phyloP scores from a whole-genome alignment of 2,329 filamentous ascomycete species.

The Aspergillus ustus region DNA sequence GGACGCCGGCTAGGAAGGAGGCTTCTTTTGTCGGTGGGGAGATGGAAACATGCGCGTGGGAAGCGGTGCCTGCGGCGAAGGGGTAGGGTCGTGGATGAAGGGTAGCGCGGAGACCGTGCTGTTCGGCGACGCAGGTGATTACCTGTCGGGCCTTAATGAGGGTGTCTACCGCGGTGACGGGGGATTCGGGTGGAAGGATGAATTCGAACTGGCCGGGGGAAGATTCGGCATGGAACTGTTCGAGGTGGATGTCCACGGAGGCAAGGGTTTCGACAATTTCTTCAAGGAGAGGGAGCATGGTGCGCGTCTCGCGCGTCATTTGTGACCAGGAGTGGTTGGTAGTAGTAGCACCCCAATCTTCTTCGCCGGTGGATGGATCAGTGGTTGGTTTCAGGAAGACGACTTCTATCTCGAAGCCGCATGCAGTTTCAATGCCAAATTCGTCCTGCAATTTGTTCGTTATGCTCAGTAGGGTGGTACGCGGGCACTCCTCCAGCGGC shows the following conservation, averaged over 20 bases:
- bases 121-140: conserved; percentile 66
- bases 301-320: conserved; percentile 64
- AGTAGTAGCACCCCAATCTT: conserved; percentile 53
- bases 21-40: conserved; percentile 56
- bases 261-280: conserved; percentile 67
- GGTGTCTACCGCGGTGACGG: conserved; percentile 71
- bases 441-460: conserved; percentile 59
- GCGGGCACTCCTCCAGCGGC: conserved; percentile 64
- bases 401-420: conserved; percentile 85
- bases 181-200: conserved; percentile 65
- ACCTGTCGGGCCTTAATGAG: conserved; percentile 73
- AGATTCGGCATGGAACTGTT: conserved; percentile 76
- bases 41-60: conserved; percentile 68
- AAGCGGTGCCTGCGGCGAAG: conserved; percentile 64
- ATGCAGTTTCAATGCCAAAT: conserved; percentile 61
- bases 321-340: conserved; percentile 74
- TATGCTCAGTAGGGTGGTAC: conserved; percentile 63
- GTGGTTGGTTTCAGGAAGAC: conserved; percentile 64
- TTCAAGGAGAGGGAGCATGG: conserved; percentile 63
- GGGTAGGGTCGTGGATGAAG: conserved; percentile 71
- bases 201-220: conserved; percentile 79
- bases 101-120: conserved; percentile 68
- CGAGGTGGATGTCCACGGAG: conserved; percentile 66
- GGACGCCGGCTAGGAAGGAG: conserved; percentile 72
- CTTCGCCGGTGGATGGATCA: conserved; percentile 31